Evolutionary conservation across 768 basidiomycete species (phyloP), one percentile per base, ranked within the genome.

Genomic region (Tylopilus sp.): DNA sequence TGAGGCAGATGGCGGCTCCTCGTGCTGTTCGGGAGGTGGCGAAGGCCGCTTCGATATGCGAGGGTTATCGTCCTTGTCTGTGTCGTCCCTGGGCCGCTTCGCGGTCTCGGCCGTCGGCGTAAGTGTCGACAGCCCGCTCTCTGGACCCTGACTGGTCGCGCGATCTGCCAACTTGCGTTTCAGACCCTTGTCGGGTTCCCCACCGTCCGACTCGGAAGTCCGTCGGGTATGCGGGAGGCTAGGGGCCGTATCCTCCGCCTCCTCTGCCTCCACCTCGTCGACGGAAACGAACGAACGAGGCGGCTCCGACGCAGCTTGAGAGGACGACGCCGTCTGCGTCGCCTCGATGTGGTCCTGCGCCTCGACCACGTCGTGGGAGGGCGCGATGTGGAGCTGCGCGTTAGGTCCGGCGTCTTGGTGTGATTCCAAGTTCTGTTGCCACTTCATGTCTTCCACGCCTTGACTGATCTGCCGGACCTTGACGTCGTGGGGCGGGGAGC

Each of bases 381-480:
- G 33, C 17, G 43, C 31, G 40, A 55, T 55, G 53, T 28, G 47
- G 19, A 34, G 53, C 28, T 53, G 63, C 2, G 52, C 33, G 31
- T 47, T 33, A 14, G 45, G 45, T 26, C 47, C 56, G 2, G 47
- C 22, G 26, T 63, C 54, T 22, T 59, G 56, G 24, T 59, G 59
- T 1, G 48, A 37, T 14, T 56, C 55, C n/a, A 56, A 16, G 28
- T 31, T 69, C 52, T 80, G 83, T 65, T 78, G 76, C 87, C 86
- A 87, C 63, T 75, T 83, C 57, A 89, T 79, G 64, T 89, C 88
- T 67, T 88, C 87, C 29, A 89, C 87, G 25, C 86, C 85, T 63
- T 84, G 84, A 56, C 86, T 88, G 60, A 89, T 87, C 72, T 89
- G 87, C 47, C 85, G 79, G 53, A 87, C 82, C 74, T 87, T 89